A percentile compares a stretch with the other conserved stretches of the same genome.
phyloP scores from a whole-genome alignment of 164 flowering plant genomes.

The Chimonanthus salicifolius region DNA sequence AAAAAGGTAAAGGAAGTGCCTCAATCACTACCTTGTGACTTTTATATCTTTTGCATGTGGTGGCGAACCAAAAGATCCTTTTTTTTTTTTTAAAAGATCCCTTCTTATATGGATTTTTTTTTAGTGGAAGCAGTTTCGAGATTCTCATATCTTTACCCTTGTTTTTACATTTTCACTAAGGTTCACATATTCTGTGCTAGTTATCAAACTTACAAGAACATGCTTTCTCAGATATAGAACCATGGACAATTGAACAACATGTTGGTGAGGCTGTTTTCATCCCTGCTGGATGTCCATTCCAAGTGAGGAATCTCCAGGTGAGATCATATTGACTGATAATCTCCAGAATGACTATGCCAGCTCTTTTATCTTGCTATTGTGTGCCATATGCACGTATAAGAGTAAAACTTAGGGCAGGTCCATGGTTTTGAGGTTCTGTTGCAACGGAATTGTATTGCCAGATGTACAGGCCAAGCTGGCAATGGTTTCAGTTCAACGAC shows the following conservation, averaged over 20 bases:
- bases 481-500: no score
- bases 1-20: no score
- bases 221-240: constrained; percentile 62
- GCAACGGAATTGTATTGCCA: no score
- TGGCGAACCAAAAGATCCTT: not conserved
- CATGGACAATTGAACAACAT: constrained; percentile 88
- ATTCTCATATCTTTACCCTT: not conserved
- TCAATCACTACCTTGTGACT: no score
- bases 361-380: not conserved
- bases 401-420: no score
- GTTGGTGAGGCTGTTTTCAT: constrained; percentile 81
- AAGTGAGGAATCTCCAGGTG: constrained; percentile 79
- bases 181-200: not conserved
- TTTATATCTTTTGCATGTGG: not conserved
- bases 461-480: no score
- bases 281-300: constrained; percentile 95
- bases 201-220: not conserved
- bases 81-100: no score
- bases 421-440: no score
- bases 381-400: no score
- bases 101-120: not conserved
- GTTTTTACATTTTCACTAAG: not conserved
- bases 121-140: not conserved
- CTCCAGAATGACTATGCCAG: constrained; percentile 1
- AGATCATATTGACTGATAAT: constrained; percentile 10